A percentile compares a stretch with the other conserved stretches of the same genome.
phyloP scores from a whole-genome alignment of 2,329 filamentous ascomycete species.

The Acephala macrosclerotiorum region DNA sequence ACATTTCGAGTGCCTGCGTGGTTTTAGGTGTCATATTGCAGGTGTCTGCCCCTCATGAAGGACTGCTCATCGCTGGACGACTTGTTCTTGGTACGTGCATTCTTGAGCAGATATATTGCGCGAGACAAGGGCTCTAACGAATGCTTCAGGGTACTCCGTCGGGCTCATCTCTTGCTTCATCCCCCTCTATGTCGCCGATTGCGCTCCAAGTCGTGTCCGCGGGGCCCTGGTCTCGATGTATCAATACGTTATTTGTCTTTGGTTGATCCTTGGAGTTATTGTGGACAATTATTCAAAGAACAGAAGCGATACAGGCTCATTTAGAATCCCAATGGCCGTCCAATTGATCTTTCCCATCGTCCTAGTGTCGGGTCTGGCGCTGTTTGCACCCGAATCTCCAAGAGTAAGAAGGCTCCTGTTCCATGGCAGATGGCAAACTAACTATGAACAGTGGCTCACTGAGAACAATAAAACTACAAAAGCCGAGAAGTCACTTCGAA shows the following conservation, averaged over 20 bases:
- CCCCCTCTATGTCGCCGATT: conserved; percentile 10
- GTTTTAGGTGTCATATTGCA: conserved; percentile 11
- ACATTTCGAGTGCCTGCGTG: conserved; percentile 2
- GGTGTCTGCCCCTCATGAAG: neutral
- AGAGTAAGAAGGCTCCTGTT: neutral
- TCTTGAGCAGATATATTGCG: neutral
- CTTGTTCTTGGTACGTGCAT: conserved; percentile 2
- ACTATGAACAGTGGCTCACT: neutral
- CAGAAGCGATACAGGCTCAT: conserved; percentile 2
- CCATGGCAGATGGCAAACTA: neutral
- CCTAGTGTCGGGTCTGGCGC: neutral
- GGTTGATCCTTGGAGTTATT: conserved; percentile 2
- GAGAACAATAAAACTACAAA: neutral
- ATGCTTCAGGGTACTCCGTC: neutral
- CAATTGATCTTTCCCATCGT: conserved; percentile 9
- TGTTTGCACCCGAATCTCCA: conserved; percentile 10
- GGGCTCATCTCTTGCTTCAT: conserved; percentile 1
- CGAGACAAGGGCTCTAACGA: neutral
- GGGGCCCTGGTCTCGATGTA: conserved; percentile 8
- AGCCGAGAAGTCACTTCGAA: conserved; percentile 4
- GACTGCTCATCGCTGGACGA: conserved; percentile 6
- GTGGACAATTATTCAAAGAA: neutral
- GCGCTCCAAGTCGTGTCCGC: neutral
- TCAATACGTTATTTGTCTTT: conserved; percentile 5
- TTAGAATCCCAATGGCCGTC: conserved; percentile 5